These are phyloP conservation scores for Hevea brasiliensis DNA, from an alignment of 345 rosid genomes.

Conservation along the genomic window DNA sequence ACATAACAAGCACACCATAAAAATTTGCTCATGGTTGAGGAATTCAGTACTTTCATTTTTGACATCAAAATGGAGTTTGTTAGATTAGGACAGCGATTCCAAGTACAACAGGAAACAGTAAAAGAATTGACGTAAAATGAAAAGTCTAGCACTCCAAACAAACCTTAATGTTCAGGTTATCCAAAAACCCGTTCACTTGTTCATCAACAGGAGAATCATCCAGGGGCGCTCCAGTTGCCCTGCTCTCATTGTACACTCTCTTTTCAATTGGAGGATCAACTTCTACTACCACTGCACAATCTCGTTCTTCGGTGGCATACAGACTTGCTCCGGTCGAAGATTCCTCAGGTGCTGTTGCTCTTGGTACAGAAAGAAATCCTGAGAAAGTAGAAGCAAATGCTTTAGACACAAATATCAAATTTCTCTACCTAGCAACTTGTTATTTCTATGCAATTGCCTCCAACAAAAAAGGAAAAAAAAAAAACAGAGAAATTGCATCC, in stretches of 20 bases:
- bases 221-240: conserved; percentile 24
- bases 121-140: too few species aligned
- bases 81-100: too few species aligned
- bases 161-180: conserved; percentile 60
- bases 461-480: too few species aligned
- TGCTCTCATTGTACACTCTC: conserved; percentile 27
- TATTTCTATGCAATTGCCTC: too few species aligned
- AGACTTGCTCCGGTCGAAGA: conserved; percentile 37
- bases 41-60: too few species aligned
- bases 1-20: too few species aligned
- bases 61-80: too few species aligned
- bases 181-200: conserved; percentile 45
- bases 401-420: background rate
- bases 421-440: too few species aligned
- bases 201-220: conserved; percentile 38
- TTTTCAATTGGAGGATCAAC: conserved; percentile 35
- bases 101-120: too few species aligned
- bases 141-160: background rate
- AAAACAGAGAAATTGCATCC: too few species aligned
- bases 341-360: conserved; percentile 48
- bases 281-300: conserved; percentile 27
- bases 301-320: conserved; percentile 41
- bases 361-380: conserved; percentile 41
- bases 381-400: background rate
- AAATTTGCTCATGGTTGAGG: too few species aligned